phyloP scores from a whole-genome alignment of 2,329 filamentous ascomycete species.

The Apiospora malaysiana region DNA sequence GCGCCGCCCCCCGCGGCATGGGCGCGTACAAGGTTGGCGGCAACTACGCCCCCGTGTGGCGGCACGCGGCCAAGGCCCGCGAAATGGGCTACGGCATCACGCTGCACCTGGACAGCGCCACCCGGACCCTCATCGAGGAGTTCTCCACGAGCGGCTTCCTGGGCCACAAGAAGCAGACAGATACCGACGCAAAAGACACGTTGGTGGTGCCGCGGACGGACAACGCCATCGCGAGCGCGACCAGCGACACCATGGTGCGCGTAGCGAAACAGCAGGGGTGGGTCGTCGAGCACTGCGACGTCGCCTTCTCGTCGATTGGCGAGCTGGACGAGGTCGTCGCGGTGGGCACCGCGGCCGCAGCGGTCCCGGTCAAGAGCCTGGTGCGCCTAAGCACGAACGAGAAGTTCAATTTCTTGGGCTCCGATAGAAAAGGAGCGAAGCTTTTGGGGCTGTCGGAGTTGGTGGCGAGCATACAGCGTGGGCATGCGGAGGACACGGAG shows the following conservation, averaged over 20 bases:
- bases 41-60: conserved; percentile 72
- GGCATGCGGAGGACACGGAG: conserved; percentile 19
- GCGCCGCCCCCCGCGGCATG: conserved; percentile 69
- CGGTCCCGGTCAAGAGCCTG: conserved; percentile 22
- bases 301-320: conserved; percentile 21
- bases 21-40: conserved; percentile 72
- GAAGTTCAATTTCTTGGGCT: conserved; percentile 20
- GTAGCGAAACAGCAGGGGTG: conserved; percentile 22
- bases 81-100: conserved; percentile 69
- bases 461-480: conserved; percentile 22
- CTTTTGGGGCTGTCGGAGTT: conserved; percentile 18
- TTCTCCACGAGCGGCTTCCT: conserved; percentile 26
- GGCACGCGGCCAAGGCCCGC: conserved; percentile 65
- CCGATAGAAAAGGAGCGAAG: not conserved
- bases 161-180: conserved; percentile 2
- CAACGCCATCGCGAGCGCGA: conserved; percentile 24
- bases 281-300: conserved; percentile 21
- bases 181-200: not conserved
- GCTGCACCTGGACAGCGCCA: conserved; percentile 70
- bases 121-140: conserved; percentile 41
- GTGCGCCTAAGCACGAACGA: conserved; percentile 21
- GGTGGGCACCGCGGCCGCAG: conserved; percentile 22
- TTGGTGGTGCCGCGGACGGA: conserved; percentile 22
- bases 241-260: conserved; percentile 39
- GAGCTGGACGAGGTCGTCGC: conserved; percentile 2